Evolutionary conservation across 495 filamentous ascomycete genomes (phyloP), one percentile per base, ranked within the genome.

Genomic region (Neurospora sp.): DNA sequence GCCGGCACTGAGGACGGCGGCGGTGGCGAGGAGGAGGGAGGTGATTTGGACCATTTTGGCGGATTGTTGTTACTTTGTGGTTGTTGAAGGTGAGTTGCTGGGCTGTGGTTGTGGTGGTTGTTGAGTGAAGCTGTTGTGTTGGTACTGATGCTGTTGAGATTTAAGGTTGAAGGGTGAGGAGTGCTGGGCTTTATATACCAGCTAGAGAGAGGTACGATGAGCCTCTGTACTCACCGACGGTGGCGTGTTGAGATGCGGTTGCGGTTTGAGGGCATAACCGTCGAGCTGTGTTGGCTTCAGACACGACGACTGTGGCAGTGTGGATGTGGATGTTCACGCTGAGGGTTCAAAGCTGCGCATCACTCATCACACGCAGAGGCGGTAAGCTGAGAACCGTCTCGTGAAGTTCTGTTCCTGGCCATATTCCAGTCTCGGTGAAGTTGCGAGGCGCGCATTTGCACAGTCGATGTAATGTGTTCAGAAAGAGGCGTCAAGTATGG

Each of bases 11-110:
- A 69, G 20, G n/a, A 73, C 5, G 16, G 38, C 69, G 37, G 18
- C 69, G 35, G 69, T 48, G 35, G 48, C 39, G 38, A 73, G 16
- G 69, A 41, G 27, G 69, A 73, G 12, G 44, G 72, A 39, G n/a
- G 18, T 68, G 40, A 69, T 73, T 35, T 71, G 42, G 12, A 75
- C 72, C 72, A 73, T 73, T 68, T 59, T 65, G 22, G 37, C 16
- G 18, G 44, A 9, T 45, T 16, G 18, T 20, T 18, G 42, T 20
- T 18, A 0, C 6, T 18, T 18, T 45, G 42, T 45, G 4, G 42
- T 45, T 45, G n/a, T 48, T 48, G n/a, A 0, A 20, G 44, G 8
- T 20, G 44, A 9, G 44, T 48, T 48, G 8, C 3, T 48, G 44
- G 8, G 2, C 1, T 48, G 7, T 48, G 16, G 18, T 48, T 22